Evolutionary conservation across 2,329 filamentous ascomycete species (phyloP).

Genomic region (Aaosphaeria pasadenensis): DNA sequence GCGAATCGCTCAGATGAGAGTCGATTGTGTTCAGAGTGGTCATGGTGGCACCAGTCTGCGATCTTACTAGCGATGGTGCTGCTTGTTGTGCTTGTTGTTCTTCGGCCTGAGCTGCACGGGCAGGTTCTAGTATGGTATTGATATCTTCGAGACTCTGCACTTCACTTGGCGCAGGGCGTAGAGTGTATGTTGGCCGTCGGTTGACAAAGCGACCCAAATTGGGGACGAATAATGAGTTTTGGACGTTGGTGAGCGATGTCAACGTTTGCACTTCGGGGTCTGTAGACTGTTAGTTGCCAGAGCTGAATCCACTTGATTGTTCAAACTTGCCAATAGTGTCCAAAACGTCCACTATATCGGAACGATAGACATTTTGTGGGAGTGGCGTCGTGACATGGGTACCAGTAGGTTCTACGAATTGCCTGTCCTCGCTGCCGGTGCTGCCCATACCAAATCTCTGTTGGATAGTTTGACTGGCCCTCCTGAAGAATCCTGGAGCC

Average conservation of each 20-base stretch:
- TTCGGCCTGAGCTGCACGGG: slow-evolving; percentile 14
- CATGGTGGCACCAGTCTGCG: slow-evolving; percentile 21
- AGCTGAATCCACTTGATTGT: not conserved
- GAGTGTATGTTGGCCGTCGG: slow-evolving; percentile 72
- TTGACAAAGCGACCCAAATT: slow-evolving; percentile 75
- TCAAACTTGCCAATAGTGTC: slow-evolving; percentile 62
- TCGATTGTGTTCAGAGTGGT: slow-evolving; percentile 58
- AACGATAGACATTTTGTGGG: slow-evolving; percentile 51
- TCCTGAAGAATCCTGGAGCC: slow-evolving; percentile 20
- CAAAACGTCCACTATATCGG: slow-evolving; percentile 63
- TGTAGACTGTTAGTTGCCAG: slow-evolving; percentile 32
- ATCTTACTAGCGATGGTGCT: slow-evolving; percentile 21
- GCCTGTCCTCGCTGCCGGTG: slow-evolving; percentile 10
- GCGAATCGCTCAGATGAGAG: slow-evolving; percentile 65
- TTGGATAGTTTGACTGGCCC: slow-evolving; percentile 26
- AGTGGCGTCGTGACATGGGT: slow-evolving; percentile 1
- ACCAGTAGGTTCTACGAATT: slow-evolving; percentile 1
- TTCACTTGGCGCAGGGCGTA: slow-evolving; percentile 53
- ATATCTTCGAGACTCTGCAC: slow-evolving; percentile 30
- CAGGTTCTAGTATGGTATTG: slow-evolving; percentile 21
- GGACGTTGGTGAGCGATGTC: slow-evolving; percentile 81
- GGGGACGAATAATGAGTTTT: slow-evolving; percentile 84
- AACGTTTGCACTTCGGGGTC: slow-evolving; percentile 82
- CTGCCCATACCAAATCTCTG: slow-evolving; percentile 25
- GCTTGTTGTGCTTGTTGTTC: not conserved